Base-by-base conservation (phyloP, 2,329 filamentous ascomycete species). In the Nemania sp. region DNA sequence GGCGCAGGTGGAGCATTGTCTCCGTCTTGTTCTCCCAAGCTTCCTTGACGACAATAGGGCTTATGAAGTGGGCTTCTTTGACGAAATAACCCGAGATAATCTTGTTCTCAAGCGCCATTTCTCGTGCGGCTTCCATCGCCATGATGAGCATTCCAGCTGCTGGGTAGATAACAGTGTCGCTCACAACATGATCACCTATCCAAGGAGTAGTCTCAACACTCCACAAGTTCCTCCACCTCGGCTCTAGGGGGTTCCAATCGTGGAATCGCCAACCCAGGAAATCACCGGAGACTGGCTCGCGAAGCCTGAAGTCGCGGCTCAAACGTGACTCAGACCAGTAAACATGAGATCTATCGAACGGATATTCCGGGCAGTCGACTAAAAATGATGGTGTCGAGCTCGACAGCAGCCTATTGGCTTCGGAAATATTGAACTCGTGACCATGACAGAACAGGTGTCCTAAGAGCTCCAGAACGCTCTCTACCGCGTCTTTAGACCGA, bases 141-240 rank as follows among this genome's bases (percentile, higher is more conserved):
- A 75, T 74, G 17, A 68, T 56, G 2, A 74, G 37, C 63, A 70
- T 70, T 2, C 69, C 73, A 0, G 72, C 67, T 0, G 66, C 72
- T 2, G 73, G 73, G n/a, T 67, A 73, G 6, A 75, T 49, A 6
- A 70, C 60, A 0, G 57, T 61, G 7, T 56, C 56, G 40, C 60
- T 58, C 23, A 79, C 69, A 45, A 73, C 64, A 47, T 81, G 77
- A 50, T 80, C 75, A 0, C 65, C 63, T 5, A 80, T 57, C 79
- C 79, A 81, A 0, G 75, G 74, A 1, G 68, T 65, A 3, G 74
- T 70, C 8, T 72, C 65, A 0, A 74, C 48, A 0, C 70, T 68
- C 8, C 79, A 66, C 15, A 77, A 65, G 42, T 77, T 76, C 14
- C 77, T 69, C 79, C 79, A 81, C 7, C 61, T 52, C 2, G 69